phyloP scores from a whole-genome alignment of 352 stramenopile species.

The Globisporangium solare region DNA sequence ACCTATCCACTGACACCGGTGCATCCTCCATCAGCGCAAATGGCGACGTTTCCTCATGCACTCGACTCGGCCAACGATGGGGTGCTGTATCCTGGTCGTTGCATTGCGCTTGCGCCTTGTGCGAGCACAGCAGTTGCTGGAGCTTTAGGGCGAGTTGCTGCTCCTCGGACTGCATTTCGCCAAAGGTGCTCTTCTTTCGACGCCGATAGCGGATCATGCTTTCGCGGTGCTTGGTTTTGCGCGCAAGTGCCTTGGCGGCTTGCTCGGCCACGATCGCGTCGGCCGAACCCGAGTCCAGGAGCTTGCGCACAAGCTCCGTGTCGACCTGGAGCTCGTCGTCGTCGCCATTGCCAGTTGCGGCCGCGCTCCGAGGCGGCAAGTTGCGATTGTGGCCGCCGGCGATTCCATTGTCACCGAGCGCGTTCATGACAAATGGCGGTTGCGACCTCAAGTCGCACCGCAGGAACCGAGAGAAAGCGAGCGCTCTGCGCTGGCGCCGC shows the following conservation, averaged over 20 bases:
- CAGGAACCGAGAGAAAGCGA: too few relatives aligned
- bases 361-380: too few relatives aligned
- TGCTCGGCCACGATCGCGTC: neutral
- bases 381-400: too few relatives aligned
- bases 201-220: neutral
- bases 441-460: too few relatives aligned
- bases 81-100: neutral
- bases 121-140: neutral
- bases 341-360: too few relatives aligned
- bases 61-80: neutral
- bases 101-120: neutral
- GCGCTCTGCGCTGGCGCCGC: too few relatives aligned
- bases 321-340: neutral
- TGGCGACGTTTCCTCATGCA: neutral
- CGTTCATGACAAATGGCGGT: too few relatives aligned
- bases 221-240: neutral
- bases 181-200: neutral
- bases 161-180: neutral
- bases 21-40: neutral
- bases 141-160: neutral
- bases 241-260: neutral
- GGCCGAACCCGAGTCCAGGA: neutral
- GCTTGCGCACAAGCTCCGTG: neutral
- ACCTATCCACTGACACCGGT: neutral
- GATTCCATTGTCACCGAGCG: too few relatives aligned